Percentiles rank a stretch among this genome's conserved stretches.
Conservation (phyloP, 768 basidiomycete genomes). For the Tylopilus cervinicoccineus region DNA sequence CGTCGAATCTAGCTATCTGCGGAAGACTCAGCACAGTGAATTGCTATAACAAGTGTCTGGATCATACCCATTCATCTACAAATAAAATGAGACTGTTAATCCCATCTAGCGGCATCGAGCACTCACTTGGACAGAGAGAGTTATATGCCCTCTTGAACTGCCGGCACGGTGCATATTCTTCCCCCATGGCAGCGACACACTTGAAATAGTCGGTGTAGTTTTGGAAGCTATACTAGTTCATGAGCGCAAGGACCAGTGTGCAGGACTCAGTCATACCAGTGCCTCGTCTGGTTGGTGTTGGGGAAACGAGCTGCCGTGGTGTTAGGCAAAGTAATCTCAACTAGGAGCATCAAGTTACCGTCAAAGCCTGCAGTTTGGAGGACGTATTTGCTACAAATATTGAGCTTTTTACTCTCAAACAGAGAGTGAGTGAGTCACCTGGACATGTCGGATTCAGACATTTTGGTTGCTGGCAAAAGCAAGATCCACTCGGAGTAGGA, state of each 20-base stretch:
- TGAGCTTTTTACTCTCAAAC: slow-evolving; percentile 11
- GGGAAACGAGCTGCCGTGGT: slow-evolving; percentile 71
- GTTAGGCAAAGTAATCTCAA: slow-evolving; percentile 4
- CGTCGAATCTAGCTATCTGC: slow-evolving; percentile 87
- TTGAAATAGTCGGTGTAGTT: slow-evolving; percentile 99
- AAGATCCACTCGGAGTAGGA: slow-evolving; percentile 23
- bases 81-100: slow-evolving; percentile 6
- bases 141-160: slow-evolving; percentile 96
- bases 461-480: slow-evolving; percentile 43
- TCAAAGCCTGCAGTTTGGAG: slow-evolving; percentile 97
- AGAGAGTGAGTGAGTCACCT: slow-evolving; percentile 39
- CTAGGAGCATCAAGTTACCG: slow-evolving; percentile 40
- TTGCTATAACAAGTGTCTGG: background rate
- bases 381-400: slow-evolving; percentile 63
- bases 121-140: slow-evolving; percentile 96
- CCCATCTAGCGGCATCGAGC: background rate
- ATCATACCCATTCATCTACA: slow-evolving; percentile 86
- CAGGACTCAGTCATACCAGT: slow-evolving; percentile 66
- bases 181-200: slow-evolving; percentile 94
- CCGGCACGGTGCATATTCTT: slow-evolving; percentile 97
- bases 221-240: slow-evolving; percentile 60
- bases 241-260: background rate
- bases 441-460: slow-evolving; percentile 59
- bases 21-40: background rate
- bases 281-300: slow-evolving; percentile 91